Base-by-base conservation (phyloP, 2,329 filamentous ascomycete genomes). In the Trichoderma lentiforme region DNA sequence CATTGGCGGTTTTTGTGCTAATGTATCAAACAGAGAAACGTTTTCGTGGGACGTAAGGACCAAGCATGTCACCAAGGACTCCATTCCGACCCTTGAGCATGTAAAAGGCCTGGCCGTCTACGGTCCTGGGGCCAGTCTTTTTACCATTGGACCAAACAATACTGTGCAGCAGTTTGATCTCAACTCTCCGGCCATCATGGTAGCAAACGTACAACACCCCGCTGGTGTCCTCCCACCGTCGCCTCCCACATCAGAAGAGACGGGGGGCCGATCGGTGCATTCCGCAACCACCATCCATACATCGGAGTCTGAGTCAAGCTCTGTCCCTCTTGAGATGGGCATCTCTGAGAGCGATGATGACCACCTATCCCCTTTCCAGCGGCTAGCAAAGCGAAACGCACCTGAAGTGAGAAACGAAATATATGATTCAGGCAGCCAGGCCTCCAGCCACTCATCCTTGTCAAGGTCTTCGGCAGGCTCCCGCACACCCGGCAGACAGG, bases 1-100 rank as follows among this genome's bases (percentile, higher is more conserved):
- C 74, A 32, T 51, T 72, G 47, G 63, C 26, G 8, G 72, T 76
- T 72, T 43, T 70, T 36, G 39, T 62, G 57, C 81, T 81, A 78
- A 82, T 79, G 77, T 73, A 73, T 60, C 62, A 43, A 74, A 77
- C 79, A 94, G 95, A 70, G 93, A 97, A 86, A 97, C 95, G 47
- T 91, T 93, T 77, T 92, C 94, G 72, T 99, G 96, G 95, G 96
- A 99, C 85, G 96, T 99, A 58, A 89, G 95, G 74, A 99, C 96
- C n/a, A 98, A 98, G 80, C 92, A 97, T 79, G 94, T 99, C 76
- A 95, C 94, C 3, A 97, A 91, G 81, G 95, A 98, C 78, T 88
- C 89, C 72, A 93, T 98, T 71, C 94, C 95, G 6, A 98, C 94
- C 1, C 86, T 95, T 7, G 91, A 96, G 47, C 90, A 92, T 75